Evolutionary conservation across 2,329 filamentous ascomycete genomes (phyloP).

Genomic region (Pezicula rhizophila): DNA sequence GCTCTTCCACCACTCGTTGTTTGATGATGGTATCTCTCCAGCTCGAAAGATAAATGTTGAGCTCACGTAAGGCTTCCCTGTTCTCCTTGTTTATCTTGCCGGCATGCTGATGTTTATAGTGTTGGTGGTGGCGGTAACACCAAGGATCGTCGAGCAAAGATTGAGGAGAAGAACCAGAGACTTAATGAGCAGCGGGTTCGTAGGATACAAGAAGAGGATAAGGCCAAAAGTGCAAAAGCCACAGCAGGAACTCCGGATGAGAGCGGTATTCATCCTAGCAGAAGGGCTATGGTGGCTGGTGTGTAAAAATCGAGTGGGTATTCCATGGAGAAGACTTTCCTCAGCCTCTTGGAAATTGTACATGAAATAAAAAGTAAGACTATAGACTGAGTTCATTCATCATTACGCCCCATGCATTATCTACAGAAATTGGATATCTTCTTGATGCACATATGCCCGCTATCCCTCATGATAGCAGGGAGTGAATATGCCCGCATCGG

Average conservation of each 20-base stretch:
- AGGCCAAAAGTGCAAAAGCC: slow-evolving; percentile 16
- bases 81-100: slow-evolving; percentile 2
- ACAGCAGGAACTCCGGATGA: slow-evolving; percentile 15
- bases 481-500: neutral
- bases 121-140: slow-evolving; percentile 83
- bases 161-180: slow-evolving; percentile 80
- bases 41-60: slow-evolving; percentile 86
- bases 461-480: slow-evolving; percentile 1
- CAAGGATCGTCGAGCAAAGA: slow-evolving; percentile 65
- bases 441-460: slow-evolving; percentile 7
- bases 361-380: slow-evolving; percentile 1
- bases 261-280: slow-evolving; percentile 24
- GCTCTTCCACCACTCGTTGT: slow-evolving; percentile 80
- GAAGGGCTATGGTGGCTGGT: slow-evolving; percentile 18
- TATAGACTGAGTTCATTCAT: slow-evolving; percentile 4
- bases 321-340: neutral
- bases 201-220: slow-evolving; percentile 22
- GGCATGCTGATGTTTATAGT: slow-evolving; percentile 34
- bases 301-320: slow-evolving; percentile 2
- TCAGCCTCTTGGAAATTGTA: neutral
- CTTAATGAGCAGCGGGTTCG: slow-evolving; percentile 52
- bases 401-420: slow-evolving; percentile 16
- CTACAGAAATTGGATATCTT: slow-evolving; percentile 19
- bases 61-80: slow-evolving; percentile 58
- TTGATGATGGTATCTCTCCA: slow-evolving; percentile 49